Percentiles rank a stretch among this genome's conserved stretches.
phyloP scores from a whole-genome alignment of 2,329 filamentous ascomycete genomes.

The Scytalidium lignicola region DNA sequence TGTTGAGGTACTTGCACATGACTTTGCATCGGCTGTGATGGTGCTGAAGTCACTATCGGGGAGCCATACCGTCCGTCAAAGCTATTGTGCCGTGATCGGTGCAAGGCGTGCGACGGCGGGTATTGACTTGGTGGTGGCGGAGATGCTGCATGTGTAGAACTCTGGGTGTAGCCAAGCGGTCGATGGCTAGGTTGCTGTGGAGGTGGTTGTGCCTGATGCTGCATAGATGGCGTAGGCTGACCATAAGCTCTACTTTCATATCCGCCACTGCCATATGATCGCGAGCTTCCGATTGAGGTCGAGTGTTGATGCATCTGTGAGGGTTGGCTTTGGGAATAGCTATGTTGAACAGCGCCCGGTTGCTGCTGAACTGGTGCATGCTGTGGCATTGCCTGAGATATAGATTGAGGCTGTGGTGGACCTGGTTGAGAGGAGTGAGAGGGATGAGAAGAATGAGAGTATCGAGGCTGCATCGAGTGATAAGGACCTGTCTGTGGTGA shows the following conservation, averaged over 20 bases:
- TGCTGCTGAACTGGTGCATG: constrained; percentile 38
- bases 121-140: constrained; percentile 16
- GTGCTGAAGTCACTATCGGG: constrained; percentile 15
- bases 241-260: constrained; percentile 35
- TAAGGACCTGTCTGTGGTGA: constrained; percentile 23
- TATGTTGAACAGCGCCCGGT: constrained; percentile 35
- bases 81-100: constrained; percentile 24
- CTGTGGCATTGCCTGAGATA: constrained; percentile 43
- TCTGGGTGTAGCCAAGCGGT: constrained; percentile 23
- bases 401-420: constrained; percentile 25
- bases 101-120: constrained; percentile 17
- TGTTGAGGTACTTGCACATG: constrained; percentile 18
- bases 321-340: constrained; percentile 44
- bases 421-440: constrained; percentile 21
- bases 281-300: constrained; percentile 20
- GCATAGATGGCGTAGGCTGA: constrained; percentile 23
- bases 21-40: constrained; percentile 16
- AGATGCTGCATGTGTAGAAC: constrained; percentile 19
- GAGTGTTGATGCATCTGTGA: constrained; percentile 43
- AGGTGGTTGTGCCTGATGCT: constrained; percentile 18
- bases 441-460: constrained; percentile 32
- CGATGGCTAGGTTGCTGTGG: constrained; percentile 19
- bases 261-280: constrained; percentile 24
- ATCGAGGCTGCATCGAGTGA: constrained; percentile 19
- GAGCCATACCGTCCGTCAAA: constrained; percentile 20